Evolutionary conservation across 108 stramenopile species (phyloP).

Genomic region (Licmophora abbreviata): DNA sequence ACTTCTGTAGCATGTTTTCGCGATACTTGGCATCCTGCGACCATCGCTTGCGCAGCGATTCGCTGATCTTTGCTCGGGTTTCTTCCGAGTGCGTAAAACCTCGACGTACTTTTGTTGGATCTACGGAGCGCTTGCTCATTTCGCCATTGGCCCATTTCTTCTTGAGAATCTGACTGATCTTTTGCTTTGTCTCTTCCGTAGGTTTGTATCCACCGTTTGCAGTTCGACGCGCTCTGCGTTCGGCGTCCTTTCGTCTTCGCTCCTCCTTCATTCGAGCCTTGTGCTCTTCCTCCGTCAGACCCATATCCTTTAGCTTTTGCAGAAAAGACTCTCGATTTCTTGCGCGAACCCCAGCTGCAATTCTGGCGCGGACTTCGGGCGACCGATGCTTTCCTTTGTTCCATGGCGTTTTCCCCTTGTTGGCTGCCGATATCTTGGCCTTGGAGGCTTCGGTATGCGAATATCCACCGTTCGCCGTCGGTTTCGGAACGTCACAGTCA

Average conservation of each 20-base stretch:
- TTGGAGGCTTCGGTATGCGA: constrained; percentile 59
- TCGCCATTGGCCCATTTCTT: constrained; percentile 65
- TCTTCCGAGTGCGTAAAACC: constrained; percentile 75
- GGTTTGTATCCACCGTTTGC: constrained; percentile 75
- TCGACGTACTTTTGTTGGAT: constrained; percentile 41
- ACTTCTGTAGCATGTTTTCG: constrained; percentile 42
- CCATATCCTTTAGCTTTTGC: constrained; percentile 47
- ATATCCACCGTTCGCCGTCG: constrained; percentile 71
- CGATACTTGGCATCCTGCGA: constrained; percentile 51
- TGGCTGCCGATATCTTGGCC: constrained; percentile 80
- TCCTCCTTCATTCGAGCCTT: constrained; percentile 45
- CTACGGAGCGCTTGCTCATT: constrained; percentile 32
- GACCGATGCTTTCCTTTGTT: constrained; percentile 73
- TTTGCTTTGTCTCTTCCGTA: constrained; percentile 70
- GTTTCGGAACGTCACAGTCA: constrained; percentile 34
- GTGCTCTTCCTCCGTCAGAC: constrained; percentile 76
- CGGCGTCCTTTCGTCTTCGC: constrained; percentile 40
- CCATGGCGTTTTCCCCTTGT: constrained; percentile 83
- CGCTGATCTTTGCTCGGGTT: constrained; percentile 64
- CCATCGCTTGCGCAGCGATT: constrained; percentile 62
- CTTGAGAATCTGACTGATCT: constrained; percentile 65
- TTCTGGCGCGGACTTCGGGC: constrained; percentile 55
- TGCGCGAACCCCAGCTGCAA: constrained; percentile 70
- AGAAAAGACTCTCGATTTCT: constrained; percentile 62
- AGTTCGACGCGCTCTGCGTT: constrained; percentile 53